Percentiles rank a stretch among this genome's conserved stretches.
phyloP scores from a whole-genome alignment of 2,329 filamentous ascomycete genomes.

The Ophiostoma pallidulum region DNA sequence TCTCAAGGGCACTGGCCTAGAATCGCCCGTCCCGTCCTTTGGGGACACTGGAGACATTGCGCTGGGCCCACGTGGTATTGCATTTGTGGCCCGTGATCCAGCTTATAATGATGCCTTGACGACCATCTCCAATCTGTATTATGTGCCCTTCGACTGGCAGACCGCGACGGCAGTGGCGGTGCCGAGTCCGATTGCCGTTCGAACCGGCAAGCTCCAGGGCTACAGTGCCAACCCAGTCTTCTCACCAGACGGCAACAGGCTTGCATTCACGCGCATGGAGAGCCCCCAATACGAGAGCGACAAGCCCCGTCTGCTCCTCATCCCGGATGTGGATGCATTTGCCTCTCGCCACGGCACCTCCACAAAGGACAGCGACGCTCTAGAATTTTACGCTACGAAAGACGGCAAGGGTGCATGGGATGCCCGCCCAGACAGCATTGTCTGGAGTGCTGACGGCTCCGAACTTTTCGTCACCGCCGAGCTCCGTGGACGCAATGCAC shows the following conservation, averaged over 20 bases:
- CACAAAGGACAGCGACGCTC: slow-evolving; percentile 32
- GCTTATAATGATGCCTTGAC: slow-evolving; percentile 50
- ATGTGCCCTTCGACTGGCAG: slow-evolving; percentile 60
- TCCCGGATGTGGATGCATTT: slow-evolving; percentile 51
- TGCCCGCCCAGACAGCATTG: slow-evolving; percentile 42
- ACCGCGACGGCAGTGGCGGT: slow-evolving; percentile 35
- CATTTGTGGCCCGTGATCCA: slow-evolving; percentile 69
- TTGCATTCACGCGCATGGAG: slow-evolving; percentile 74
- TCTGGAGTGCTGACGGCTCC: slow-evolving; percentile 50
- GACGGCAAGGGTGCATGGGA: slow-evolving; percentile 58
- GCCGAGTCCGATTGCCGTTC: slow-evolving; percentile 24
- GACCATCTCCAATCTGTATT: slow-evolving; percentile 63
- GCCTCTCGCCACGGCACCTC: slow-evolving; percentile 17
- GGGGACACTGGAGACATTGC: slow-evolving; percentile 77
- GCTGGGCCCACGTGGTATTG: slow-evolving; percentile 53
- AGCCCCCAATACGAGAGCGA: slow-evolving; percentile 72
- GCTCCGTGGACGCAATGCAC: slow-evolving; percentile 50
- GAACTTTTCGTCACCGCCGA: slow-evolving; percentile 67
- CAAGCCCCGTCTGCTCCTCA: slow-evolving; percentile 57
- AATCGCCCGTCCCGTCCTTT: slow-evolving; percentile 66
- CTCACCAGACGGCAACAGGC: slow-evolving; percentile 58
- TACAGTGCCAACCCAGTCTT: slow-evolving; percentile 61
- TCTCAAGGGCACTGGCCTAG: slow-evolving; percentile 48
- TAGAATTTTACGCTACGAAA: slow-evolving; percentile 52
- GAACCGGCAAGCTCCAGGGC: slow-evolving; percentile 46